Conservation (phyloP, 306 rosid species). For the Casuarina equisetifolia region DNA sequence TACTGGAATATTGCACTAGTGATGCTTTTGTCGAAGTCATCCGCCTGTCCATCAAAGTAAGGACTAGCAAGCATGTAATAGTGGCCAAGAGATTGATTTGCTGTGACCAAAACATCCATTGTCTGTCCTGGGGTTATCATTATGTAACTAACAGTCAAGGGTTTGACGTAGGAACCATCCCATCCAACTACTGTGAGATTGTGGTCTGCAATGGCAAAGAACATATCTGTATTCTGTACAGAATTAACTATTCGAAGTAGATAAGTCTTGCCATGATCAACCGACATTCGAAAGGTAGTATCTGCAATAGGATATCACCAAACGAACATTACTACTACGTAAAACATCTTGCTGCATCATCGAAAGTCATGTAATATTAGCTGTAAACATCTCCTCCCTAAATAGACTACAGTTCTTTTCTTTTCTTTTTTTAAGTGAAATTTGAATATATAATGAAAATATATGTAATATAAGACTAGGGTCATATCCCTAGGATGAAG, state of each 20-base stretch:
- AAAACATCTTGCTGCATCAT: no score
- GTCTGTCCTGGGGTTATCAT: slow-evolving; percentile 55
- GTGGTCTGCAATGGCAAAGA: slow-evolving; percentile 49
- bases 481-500: no score
- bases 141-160: slow-evolving; percentile 30
- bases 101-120: slow-evolving; percentile 41
- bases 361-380: no score
- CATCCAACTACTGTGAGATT: slow-evolving; percentile 44
- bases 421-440: no score
- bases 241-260: slow-evolving; percentile 48
- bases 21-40: slow-evolving; percentile 37
- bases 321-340: neutral
- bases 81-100: slow-evolving; percentile 37
- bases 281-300: slow-evolving; percentile 33
- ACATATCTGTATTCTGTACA: slow-evolving; percentile 37
- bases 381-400: no score
- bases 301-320: neutral
- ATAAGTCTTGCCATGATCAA: slow-evolving; percentile 44
- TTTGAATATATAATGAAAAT: no score
- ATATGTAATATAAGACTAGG: no score
- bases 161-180: slow-evolving; percentile 46
- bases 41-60: slow-evolving; percentile 23
- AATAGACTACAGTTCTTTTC: no score
- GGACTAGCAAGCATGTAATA: slow-evolving; percentile 48
- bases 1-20: slow-evolving; percentile 49